Evolutionary conservation across 805 yeast genomes (phyloP).

Genomic region (Wickerhamiella australiensis): DNA sequence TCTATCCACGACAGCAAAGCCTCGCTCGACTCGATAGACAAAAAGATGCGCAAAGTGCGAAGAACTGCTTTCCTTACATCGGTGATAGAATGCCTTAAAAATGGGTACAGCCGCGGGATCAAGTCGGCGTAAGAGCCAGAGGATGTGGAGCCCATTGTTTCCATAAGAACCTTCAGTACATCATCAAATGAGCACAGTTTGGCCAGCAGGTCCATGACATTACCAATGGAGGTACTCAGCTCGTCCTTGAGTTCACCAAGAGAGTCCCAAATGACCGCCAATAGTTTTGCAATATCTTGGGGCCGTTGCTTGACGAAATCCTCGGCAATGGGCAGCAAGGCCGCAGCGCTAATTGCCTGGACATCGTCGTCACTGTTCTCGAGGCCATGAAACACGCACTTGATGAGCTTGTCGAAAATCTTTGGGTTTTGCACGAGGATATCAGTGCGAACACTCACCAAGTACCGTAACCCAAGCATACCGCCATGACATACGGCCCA

Average conservation of each 20-base stretch:
- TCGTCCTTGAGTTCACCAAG: slow-evolving; percentile 79
- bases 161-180: slow-evolving; percentile 61
- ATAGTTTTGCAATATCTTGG: slow-evolving; percentile 34
- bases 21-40: slow-evolving; percentile 35
- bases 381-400: slow-evolving; percentile 79
- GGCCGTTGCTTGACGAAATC: slow-evolving; percentile 63
- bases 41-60: slow-evolving; percentile 65
- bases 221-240: slow-evolving; percentile 85
- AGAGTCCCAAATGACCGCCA: slow-evolving; percentile 80
- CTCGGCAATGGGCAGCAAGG: slow-evolving; percentile 78
- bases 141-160: slow-evolving; percentile 41
- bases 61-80: slow-evolving; percentile 84
- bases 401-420: slow-evolving; percentile 56
- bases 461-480: slow-evolving; percentile 79
- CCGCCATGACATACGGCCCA: slow-evolving; percentile 99
- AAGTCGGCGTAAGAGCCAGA: slow-evolving; percentile 54
- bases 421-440: slow-evolving; percentile 48
- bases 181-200: slow-evolving; percentile 71
- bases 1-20: slow-evolving; percentile 58
- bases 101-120: slow-evolving; percentile 88
- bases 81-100: slow-evolving; percentile 83
- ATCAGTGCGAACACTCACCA: slow-evolving; percentile 79
- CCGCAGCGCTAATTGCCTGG: slow-evolving; percentile 92
- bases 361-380: slow-evolving; percentile 73
- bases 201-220: slow-evolving; percentile 87